These are phyloP conservation scores for Sporothrix humicola DNA, from an alignment of 2,329 filamentous ascomycete species.

Conservation along the genomic window DNA sequence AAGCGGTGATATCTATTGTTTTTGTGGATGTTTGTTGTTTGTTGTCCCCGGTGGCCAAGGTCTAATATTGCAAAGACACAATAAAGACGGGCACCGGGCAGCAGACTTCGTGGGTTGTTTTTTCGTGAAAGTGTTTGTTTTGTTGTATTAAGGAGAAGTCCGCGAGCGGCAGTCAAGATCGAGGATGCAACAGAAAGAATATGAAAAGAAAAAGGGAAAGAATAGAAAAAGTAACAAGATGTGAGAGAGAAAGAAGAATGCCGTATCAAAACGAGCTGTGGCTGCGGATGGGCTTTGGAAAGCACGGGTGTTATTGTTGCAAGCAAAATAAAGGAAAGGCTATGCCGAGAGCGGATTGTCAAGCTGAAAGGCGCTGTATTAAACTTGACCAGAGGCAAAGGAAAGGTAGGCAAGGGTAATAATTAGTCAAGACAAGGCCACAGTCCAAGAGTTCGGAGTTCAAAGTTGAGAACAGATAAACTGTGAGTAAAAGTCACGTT, in stretches of 20 bases:
- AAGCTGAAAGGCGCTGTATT: neutral
- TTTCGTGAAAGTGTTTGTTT: neutral
- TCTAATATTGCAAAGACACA: conserved; percentile 24
- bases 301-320: neutral
- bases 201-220: neutral
- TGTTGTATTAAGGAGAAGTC: neutral
- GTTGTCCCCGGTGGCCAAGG: conserved; percentile 24
- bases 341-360: neutral
- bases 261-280: neutral
- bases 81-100: conserved; percentile 23
- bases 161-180: neutral
- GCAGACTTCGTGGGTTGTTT: neutral
- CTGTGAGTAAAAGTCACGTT: neutral
- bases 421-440: neutral
- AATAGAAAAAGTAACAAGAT: neutral
- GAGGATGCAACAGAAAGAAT: neutral
- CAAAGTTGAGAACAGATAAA: neutral
- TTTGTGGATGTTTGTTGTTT: neutral
- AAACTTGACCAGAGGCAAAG: neutral
- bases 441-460: neutral
- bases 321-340: conserved; percentile 3
- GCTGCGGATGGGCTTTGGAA: neutral
- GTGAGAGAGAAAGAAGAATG: neutral
- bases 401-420: neutral
- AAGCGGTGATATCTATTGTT: neutral